phyloP scores from a whole-genome alignment of 1,284 basidiomycete species.

The Naganishia liquefaciens region DNA sequence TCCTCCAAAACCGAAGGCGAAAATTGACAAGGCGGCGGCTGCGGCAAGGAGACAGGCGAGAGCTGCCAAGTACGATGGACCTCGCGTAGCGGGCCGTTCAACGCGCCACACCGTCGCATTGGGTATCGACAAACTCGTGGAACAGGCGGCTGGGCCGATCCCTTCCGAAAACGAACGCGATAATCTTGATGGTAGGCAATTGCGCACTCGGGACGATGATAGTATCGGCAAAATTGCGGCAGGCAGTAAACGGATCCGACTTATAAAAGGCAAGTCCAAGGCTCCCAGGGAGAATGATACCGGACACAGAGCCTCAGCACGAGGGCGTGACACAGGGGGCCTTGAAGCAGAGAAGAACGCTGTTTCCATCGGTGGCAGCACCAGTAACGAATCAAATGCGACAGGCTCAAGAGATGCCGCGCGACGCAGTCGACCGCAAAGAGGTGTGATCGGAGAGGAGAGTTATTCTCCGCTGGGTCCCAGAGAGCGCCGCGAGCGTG shows the following conservation, averaged over 20 bases:
- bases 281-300: too few species aligned
- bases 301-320: background rate
- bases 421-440: slow-evolving; percentile 34
- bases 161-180: background rate
- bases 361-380: background rate
- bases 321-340: slow-evolving; percentile 1
- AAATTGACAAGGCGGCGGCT: slow-evolving; percentile 39
- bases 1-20: slow-evolving; percentile 52
- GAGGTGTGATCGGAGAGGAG: slow-evolving; percentile 47
- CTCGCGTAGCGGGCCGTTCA: slow-evolving; percentile 12
- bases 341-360: background rate
- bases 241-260: background rate
- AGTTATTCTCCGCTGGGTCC: slow-evolving; percentile 49
- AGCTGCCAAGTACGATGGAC: slow-evolving; percentile 8
- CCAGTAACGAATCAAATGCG: background rate
- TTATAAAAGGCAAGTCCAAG: background rate
- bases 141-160: background rate
- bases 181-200: background rate
- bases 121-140: slow-evolving; percentile 15
- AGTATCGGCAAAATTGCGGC: background rate
- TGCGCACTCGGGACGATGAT: background rate
- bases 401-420: slow-evolving; percentile 3
- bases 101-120: slow-evolving; percentile 23
- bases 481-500: slow-evolving; percentile 48
- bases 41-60: slow-evolving; percentile 40